Percentiles rank a stretch among this genome's conserved stretches.
Conservation (phyloP, 2,329 filamentous ascomycete species). For the Madurella fahalii region DNA sequence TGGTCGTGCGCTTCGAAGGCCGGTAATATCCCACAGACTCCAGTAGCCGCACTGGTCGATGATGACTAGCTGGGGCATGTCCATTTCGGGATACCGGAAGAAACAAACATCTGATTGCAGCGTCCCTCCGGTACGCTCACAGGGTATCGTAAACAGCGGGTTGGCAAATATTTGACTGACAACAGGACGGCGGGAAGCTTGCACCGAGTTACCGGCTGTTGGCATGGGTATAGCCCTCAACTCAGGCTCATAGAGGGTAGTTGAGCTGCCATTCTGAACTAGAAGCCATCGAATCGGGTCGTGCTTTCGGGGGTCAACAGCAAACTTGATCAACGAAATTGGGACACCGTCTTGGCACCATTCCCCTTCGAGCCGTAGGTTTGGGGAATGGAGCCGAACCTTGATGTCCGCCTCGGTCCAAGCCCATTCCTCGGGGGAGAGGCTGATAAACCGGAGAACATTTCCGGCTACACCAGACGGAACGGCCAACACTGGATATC, state of each 20-base stretch:
- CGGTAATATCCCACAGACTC: conserved; percentile 61
- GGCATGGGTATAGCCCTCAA: conserved; percentile 32
- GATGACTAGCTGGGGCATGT: conserved; percentile 58
- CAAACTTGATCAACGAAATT: conserved; percentile 50
- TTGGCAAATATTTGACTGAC: conserved; percentile 47
- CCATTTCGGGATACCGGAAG: conserved; percentile 50
- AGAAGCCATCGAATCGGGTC: conserved; percentile 48
- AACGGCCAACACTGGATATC: conserved; percentile 42
- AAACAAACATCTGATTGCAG: conserved; percentile 62
- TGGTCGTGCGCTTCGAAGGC: conserved; percentile 33
- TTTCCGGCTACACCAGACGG: conserved; percentile 56
- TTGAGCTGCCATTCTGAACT: conserved; percentile 50
- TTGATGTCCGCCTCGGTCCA: conserved; percentile 48
- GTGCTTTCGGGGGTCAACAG: conserved; percentile 35
- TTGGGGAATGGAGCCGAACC: conserved; percentile 44
- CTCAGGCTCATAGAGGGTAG: conserved; percentile 49
- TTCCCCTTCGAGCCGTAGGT: conserved; percentile 41
- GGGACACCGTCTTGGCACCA: conserved; percentile 53
- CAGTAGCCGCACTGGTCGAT: conserved; percentile 63
- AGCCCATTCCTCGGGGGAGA: conserved; percentile 49
- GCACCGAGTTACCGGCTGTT: background rate
- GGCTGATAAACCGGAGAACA: conserved; percentile 50
- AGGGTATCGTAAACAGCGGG: conserved; percentile 50
- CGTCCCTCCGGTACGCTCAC: conserved; percentile 49
- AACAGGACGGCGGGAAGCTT: conserved; percentile 15